Percentiles rank a stretch among this genome's conserved stretches.
phyloP scores from a whole-genome alignment of 257 asterid species.

The Knoxia roxburghii region DNA sequence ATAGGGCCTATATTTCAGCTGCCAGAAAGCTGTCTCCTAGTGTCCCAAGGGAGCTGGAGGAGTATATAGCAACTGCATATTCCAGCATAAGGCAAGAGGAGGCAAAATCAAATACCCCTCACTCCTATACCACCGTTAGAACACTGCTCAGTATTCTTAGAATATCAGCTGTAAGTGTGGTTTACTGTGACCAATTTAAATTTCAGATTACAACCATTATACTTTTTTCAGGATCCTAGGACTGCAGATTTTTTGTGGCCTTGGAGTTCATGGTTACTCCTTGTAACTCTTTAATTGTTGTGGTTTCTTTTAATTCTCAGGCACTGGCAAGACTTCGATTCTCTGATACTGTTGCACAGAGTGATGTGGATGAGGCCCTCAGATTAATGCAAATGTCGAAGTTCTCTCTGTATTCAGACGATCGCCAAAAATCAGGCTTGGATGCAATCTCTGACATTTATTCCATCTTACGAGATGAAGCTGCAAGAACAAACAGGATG shows the following conservation, averaged over 20 bases:
- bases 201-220: not conserved
- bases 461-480: conserved; percentile 90
- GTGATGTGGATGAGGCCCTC: conserved; percentile 98
- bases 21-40: conserved; percentile 82
- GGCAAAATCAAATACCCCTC: conserved; percentile 86
- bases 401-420: conserved; percentile 94
- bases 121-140: conserved; percentile 74
- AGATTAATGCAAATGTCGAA: conserved; percentile 98
- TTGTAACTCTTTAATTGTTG: not conserved
- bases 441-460: conserved; percentile 97
- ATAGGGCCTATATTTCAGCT: conserved; percentile 92
- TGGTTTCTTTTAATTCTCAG: conserved; percentile 22
- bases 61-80: conserved; percentile 87
- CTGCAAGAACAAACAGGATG: conserved; percentile 74
- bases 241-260: conserved; percentile 2
- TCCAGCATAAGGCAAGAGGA: conserved; percentile 97
- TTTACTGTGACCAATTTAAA: not conserved
- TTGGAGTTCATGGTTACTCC: not conserved
- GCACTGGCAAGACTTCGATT: conserved; percentile 94
- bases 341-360: conserved; percentile 66
- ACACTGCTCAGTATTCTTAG: conserved; percentile 83
- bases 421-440: conserved; percentile 79
- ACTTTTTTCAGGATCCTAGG: not conserved
- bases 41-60: conserved; percentile 86
- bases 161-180: conserved; percentile 72